Percentiles rank a stretch among this genome's conserved stretches.
Conservation (phyloP, 2,329 filamentous ascomycete genomes). For the Sclerotinia trifoliorum region DNA sequence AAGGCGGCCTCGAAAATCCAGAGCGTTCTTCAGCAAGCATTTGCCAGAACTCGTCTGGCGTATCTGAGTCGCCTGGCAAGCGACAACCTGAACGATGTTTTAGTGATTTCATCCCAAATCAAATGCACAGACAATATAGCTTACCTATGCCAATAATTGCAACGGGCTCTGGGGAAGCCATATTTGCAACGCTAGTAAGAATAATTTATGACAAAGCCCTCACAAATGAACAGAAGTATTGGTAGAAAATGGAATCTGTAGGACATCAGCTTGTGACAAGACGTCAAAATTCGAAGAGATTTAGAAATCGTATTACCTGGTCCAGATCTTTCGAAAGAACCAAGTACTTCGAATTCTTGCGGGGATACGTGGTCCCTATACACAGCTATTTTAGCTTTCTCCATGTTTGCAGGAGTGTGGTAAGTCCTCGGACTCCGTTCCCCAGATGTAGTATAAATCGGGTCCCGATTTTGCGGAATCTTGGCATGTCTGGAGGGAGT, state of each 20-base stretch:
- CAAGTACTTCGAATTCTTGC: not conserved
- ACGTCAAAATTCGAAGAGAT: not conserved
- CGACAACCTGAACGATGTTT: conserved; percentile 40
- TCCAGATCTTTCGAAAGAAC: not conserved
- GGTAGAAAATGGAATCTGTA: not conserved
- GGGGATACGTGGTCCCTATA: not conserved
- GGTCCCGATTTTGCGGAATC: not conserved
- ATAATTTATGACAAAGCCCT: not conserved
- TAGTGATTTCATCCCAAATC: not conserved
- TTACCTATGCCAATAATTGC: conserved; percentile 41
- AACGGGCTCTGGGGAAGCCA: conserved; percentile 33
- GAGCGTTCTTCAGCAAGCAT: conserved; percentile 25
- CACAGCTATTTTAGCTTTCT: not conserved
- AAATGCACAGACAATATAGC: not conserved
- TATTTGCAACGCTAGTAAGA: not conserved
- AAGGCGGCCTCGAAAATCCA: conserved; percentile 24
- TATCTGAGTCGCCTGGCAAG: conserved; percentile 47
- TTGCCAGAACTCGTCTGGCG: conserved; percentile 27
- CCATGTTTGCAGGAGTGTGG: not conserved
- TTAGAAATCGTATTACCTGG: not conserved
- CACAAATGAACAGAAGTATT: not conserved
- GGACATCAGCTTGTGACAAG: not conserved
- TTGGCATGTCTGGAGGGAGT: not conserved
- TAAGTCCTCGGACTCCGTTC: conserved; percentile 4
- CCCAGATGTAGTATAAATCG: not conserved